A percentile compares a stretch with the other conserved stretches of the same genome.
phyloP scores from a whole-genome alignment of 1,284 basidiomycete genomes.

The Ceratobasidium theobromae region DNA sequence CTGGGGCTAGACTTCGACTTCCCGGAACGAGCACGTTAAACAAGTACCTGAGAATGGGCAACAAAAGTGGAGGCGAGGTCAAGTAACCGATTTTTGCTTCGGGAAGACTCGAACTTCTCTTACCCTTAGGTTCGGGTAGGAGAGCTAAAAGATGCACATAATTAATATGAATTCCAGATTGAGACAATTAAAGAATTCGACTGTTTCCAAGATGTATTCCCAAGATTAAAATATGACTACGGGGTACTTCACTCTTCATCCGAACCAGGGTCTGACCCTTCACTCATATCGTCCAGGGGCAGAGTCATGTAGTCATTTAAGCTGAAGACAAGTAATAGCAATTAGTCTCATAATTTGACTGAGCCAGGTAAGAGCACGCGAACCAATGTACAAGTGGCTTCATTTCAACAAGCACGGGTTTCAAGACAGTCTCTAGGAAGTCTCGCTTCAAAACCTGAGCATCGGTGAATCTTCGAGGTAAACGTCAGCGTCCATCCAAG shows the following conservation, averaged over 20 bases:
- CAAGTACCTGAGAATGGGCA: not conserved
- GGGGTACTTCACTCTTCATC: not conserved
- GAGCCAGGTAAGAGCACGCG: constrained; percentile 43
- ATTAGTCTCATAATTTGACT: not conserved
- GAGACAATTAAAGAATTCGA: not conserved
- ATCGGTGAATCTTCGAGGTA: constrained; percentile 65
- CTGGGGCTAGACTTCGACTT: not conserved
- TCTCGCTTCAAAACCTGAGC: constrained; percentile 64
- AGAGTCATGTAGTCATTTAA: constrained; percentile 68
- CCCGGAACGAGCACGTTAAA: too few species aligned
- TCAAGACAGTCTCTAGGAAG: constrained; percentile 65
- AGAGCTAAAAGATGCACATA: not conserved
- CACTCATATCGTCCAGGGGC: constrained; percentile 47
- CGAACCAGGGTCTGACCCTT: constrained; percentile 29
- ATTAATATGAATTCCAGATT: not conserved
- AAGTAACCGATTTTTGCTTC: not conserved
- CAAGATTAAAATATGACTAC: too few species aligned
- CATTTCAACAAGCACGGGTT: constrained; percentile 56
- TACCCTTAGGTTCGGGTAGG: not conserved
- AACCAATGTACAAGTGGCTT: constrained; percentile 83
- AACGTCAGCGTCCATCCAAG: not conserved
- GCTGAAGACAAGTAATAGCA: constrained; percentile 49
- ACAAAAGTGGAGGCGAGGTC: not conserved
- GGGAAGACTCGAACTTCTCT: not conserved
- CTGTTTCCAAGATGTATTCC: too few species aligned